Percentiles rank a stretch among this genome's conserved stretches.
These are phyloP conservation scores for Trametopsis cervina DNA, from an alignment of 768 basidiomycete genomes.

Conservation along the genomic window DNA sequence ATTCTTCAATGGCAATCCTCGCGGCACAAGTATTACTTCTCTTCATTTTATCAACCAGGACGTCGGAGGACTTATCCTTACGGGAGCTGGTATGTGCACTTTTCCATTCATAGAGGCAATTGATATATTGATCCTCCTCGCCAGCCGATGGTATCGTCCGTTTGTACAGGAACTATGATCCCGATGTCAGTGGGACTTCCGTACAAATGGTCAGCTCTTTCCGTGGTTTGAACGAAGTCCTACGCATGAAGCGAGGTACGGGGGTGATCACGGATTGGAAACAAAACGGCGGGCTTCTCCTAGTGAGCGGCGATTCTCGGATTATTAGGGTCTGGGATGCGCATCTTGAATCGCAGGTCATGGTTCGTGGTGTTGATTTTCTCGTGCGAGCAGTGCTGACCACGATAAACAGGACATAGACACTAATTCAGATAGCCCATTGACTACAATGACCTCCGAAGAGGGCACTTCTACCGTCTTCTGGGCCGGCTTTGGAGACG, in stretches of 20 bases:
- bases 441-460: conserved; percentile 81
- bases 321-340: conserved; percentile 95
- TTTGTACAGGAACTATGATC: conserved; percentile 89
- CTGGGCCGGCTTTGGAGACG: conserved; percentile 89
- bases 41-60: conserved; percentile 95
- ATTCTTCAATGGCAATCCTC: conserved; percentile 86
- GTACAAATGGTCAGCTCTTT: conserved; percentile 93
- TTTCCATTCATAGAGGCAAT: background rate
- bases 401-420: conserved; percentile 61
- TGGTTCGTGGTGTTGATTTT: conserved; percentile 39
- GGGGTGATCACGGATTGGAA: conserved; percentile 94
- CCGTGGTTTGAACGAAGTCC: conserved; percentile 75
- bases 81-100: conserved; percentile 64
- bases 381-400: background rate
- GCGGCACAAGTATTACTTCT: conserved; percentile 78
- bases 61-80: conserved; percentile 82
- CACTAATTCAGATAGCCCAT: conserved; percentile 84
- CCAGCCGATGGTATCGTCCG: conserved; percentile 89
- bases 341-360: conserved; percentile 70
- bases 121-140: conserved; percentile 1
- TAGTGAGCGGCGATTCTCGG: conserved; percentile 89
- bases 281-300: conserved; percentile 73
- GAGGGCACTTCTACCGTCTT: conserved; percentile 71
- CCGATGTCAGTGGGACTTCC: conserved; percentile 56
- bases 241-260: conserved; percentile 66